Base-by-base conservation (phyloP, 2,329 filamentous ascomycete genomes). In the Volutella citrinella region DNA sequence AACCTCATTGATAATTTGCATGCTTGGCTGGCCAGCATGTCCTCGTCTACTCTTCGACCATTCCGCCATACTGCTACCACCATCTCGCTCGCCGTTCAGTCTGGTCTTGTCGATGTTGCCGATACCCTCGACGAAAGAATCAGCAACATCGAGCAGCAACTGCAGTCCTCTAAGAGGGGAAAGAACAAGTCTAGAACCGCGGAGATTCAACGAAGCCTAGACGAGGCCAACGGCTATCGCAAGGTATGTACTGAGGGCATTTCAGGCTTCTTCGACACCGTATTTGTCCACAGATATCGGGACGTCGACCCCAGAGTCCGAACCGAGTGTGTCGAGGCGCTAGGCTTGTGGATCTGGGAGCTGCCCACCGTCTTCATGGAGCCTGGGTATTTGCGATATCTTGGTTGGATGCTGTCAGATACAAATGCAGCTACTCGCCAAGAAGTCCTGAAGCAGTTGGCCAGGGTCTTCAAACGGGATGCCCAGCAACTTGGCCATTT, bases 331-430 rank as follows among this genome's bases (percentile, higher is more conserved):
- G 82, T 95, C 16, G 80, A 85, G 44, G 87, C 88, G 11, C 72
- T 98, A 8, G 89, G 90, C 18, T 76, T 81, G 24, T 98, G 93
- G 93, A 94, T 97, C 48, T 76, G 82, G 57, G 78, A 78, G 10
- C 79, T 95, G 32, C 87, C 90, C 3, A 87, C 88, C 28, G 76
- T 87, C 27, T 98, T 95, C 64, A 87, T 96, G 60, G 87, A 96
- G 46, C 88, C 88, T 3, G 76, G 84, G 49, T 95, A 95, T 63
- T 69, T 98, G 31, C 82, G 93, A 41, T 98, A 98, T 54, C 72
- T 98, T 6, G 93, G 93, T 32, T 98, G 93, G 93, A 82, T 95
- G 55, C 72, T 98, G 19, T 95, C 90, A 5, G 93, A 98, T 57
- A 75, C 81, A 5, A 74, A 82, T 40, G 72, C 82, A 2, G 66